These are phyloP conservation scores for Ustilaginoidea virens DNA, from an alignment of 2,329 filamentous ascomycete species.

Conservation along the genomic window DNA sequence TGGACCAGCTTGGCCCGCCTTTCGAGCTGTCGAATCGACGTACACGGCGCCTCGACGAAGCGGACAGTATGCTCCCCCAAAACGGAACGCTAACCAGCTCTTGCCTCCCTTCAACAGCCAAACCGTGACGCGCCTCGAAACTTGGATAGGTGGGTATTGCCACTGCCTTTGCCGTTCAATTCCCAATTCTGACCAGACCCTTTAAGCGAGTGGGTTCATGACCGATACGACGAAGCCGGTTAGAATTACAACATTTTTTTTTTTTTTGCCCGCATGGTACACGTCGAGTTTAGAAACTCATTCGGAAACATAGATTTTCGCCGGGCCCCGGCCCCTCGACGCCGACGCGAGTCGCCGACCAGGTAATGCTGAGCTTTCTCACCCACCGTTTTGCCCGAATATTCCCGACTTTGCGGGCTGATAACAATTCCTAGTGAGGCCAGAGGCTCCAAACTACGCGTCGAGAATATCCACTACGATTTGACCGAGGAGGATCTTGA, in stretches of 20 bases:
- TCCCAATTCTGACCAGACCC: slow-evolving; percentile 1
- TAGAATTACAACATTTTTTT: no score
- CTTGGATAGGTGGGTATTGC: slow-evolving; percentile 47
- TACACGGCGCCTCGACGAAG: slow-evolving; percentile 15
- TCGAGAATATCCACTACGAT: slow-evolving; percentile 89
- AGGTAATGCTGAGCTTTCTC: no score
- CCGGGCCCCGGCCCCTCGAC: slow-evolving; percentile 24
- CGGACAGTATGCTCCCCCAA: slow-evolving; percentile 17
- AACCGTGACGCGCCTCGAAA: slow-evolving; percentile 48
- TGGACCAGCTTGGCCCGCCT: slow-evolving; percentile 14
- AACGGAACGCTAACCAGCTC: slow-evolving; percentile 13
- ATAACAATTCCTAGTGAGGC: slow-evolving; percentile 26
- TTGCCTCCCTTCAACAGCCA: slow-evolving; percentile 33
- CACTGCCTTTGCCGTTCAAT: slow-evolving; percentile 9
- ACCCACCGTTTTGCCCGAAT: slow-evolving; percentile 1
- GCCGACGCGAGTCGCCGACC: slow-evolving; percentile 28
- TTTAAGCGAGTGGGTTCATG: slow-evolving; percentile 80
- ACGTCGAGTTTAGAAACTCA: slow-evolving; percentile 11
- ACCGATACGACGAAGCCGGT: slow-evolving; percentile 69
- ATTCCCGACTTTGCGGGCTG: background rate
- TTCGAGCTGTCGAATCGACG: slow-evolving; percentile 15
- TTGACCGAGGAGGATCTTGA: slow-evolving; percentile 71
- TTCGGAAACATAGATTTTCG: slow-evolving; percentile 19
- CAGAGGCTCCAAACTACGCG: slow-evolving; percentile 55
- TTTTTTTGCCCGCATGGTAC: background rate